phyloP scores from a whole-genome alignment of 2,329 filamentous ascomycete genomes.

The Metarhizium rileyi region DNA sequence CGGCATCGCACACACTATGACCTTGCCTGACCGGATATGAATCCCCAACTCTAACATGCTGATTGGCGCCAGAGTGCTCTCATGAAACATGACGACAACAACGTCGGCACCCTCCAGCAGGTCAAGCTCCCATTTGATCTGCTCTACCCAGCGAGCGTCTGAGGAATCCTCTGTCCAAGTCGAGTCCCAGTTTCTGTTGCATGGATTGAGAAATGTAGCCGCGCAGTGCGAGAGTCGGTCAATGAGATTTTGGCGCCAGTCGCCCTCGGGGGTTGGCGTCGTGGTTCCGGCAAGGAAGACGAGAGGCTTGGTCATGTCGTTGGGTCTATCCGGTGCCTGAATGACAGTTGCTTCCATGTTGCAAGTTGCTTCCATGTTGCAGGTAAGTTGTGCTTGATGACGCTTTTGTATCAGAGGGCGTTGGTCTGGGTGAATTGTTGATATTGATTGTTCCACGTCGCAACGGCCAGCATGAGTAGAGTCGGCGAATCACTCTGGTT shows the following conservation, averaged over 20 bases:
- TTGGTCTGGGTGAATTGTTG: too few relatives aligned
- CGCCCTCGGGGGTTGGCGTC: constrained; percentile 26
- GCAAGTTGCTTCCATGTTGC: too few relatives aligned
- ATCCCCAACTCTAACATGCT: constrained; percentile 53
- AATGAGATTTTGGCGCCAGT: constrained; percentile 40
- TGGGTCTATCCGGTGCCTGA: constrained; percentile 16
- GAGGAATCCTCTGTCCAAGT: neutral
- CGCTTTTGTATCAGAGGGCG: neutral
- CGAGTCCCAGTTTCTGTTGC: neutral
- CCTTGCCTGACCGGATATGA: constrained; percentile 32
- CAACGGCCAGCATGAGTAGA: too few relatives aligned
- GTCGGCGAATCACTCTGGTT: too few relatives aligned
- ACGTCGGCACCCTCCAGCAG: constrained; percentile 43
- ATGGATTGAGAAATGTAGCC: neutral
- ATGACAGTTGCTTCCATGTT: constrained; percentile 13
- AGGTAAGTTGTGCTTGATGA: neutral
- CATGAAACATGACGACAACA: constrained; percentile 47
- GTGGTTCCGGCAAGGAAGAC: constrained; percentile 53
- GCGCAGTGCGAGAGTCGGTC: constrained; percentile 44
- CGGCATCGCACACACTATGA: constrained; percentile 42
- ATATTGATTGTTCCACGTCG: too few relatives aligned
- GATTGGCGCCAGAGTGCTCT: constrained; percentile 41
- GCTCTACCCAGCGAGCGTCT: neutral
- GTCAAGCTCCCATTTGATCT: constrained; percentile 47
- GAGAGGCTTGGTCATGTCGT: constrained; percentile 14